Evolutionary conservation across 2,329 filamentous ascomycete genomes (phyloP), one percentile per base, ranked within the genome.

Genomic region (Penicillium sp.): DNA sequence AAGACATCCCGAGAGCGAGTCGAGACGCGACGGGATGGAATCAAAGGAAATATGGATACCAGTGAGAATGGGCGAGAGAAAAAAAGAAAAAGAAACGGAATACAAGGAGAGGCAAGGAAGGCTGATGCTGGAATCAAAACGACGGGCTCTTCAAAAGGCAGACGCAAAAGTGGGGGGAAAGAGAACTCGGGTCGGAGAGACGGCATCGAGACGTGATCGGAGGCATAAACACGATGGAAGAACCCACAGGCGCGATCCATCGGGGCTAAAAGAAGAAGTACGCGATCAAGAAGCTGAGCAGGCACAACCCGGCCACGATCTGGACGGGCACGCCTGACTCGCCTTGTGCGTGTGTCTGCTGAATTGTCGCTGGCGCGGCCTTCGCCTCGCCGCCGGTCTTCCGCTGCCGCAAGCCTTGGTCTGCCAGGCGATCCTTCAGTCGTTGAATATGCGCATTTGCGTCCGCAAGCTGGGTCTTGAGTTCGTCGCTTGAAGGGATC

Each of bases 231-330:
- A 49, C 50, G 33, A 48, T 33, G 36, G 19, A 27, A 36, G 45
- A n/a, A 42, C 30, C 33, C 33, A 40, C 41, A 39, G 30, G 40
- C 37, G 43, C 20, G 10, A 17, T 25, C 27, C 25, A 34, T 19
- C 41, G 36, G 36, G 52, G 47, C 76, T 82, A 98, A 70, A 98
- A 98, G 75, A 98, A 89, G 68, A 97, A 80, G 71, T 96, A 98
- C 39, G 89, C 93, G 56, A 97, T 78, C 61, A 98, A 70, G 73
- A 98, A 98, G 74, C 87, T 90, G 50, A 94, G 58, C 57, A 98
- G 74, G 64, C 90, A 96, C 29, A 98, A 73, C 15, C 81, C 74
- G 15, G 93, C 91, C 30, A 87, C 87, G 48, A 91, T 79, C 65
- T 91, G 84, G 34, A 98, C 80, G 1, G 93, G 83, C 3, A 98